Evolutionary conservation across 2,329 filamentous ascomycete genomes (phyloP).

Genomic region (Didymella segeticola): DNA sequence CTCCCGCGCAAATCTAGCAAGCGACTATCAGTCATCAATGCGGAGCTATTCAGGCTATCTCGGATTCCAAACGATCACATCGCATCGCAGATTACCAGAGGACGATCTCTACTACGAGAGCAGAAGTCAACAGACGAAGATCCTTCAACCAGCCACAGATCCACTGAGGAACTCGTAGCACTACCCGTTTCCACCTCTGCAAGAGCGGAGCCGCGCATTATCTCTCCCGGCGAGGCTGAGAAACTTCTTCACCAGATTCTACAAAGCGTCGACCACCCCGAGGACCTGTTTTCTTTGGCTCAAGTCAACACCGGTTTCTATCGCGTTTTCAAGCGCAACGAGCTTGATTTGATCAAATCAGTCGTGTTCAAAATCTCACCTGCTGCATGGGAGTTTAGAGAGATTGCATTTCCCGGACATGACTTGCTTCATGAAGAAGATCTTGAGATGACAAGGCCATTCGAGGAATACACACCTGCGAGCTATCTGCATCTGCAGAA

Average conservation of each 20-base stretch:
- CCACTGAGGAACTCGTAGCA: conserved; percentile 30
- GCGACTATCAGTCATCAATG: conserved; percentile 37
- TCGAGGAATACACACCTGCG: conserved; percentile 61
- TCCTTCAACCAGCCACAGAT: conserved; percentile 23
- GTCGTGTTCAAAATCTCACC: conserved; percentile 62
- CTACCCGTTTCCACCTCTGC: conserved; percentile 29
- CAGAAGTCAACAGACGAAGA: conserved; percentile 35
- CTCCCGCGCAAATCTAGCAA: conserved; percentile 53
- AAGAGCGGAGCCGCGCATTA: conserved; percentile 35
- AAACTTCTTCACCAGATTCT: conserved; percentile 61
- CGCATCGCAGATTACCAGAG: conserved; percentile 36
- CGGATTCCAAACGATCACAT: conserved; percentile 40
- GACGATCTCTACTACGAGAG: conserved; percentile 22
- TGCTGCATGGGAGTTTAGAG: conserved; percentile 66
- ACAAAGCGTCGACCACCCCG: conserved; percentile 55
- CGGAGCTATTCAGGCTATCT: conserved; percentile 28
- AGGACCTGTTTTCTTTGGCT: conserved; percentile 63
- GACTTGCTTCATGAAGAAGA: conserved; percentile 51
- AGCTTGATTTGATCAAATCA: conserved; percentile 60
- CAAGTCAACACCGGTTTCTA: conserved; percentile 64
- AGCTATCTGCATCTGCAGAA: conserved; percentile 61
- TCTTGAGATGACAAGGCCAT: conserved; percentile 53
- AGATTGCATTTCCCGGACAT: conserved; percentile 62
- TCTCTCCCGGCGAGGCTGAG: conserved; percentile 55
- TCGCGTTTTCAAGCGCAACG: conserved; percentile 63